Evolutionary conservation across 805 yeast species (phyloP), one percentile per base, ranked within the genome.

Genomic region (Kluyveromyces starmeri): DNA sequence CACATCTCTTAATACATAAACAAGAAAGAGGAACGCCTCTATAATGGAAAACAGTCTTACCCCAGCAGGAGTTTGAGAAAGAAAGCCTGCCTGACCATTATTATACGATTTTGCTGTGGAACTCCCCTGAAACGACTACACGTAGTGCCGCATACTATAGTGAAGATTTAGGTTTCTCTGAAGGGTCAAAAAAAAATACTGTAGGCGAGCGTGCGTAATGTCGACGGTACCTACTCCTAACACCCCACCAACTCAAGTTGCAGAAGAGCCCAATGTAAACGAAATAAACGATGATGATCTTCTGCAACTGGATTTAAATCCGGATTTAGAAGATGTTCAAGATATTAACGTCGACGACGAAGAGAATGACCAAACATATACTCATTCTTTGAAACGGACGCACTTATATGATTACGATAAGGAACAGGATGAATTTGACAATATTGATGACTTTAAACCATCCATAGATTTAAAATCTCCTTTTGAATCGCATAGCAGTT

Each of bases 361-460:
- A 14, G 18, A 15, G 5, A 20, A 30, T 30, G 23, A 18, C n/a
- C n/a, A n/a, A 7, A 12, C 16, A 9, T 5, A 7, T 10, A 7
- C 28, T 7, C 18, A 10, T 9, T 9, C 28, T 13, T 6, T 26
- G 17, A 28, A 28, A 28, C 20, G 31, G 5, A 16, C 13, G 6
- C 24, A 9, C 16, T 15, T 16, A 17, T n/a, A n/a, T n/a, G 40
- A 40, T n/a, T 41, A 36, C 11, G 38, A 40, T 18, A 37, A 39
- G 5, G 39, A 36, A 12, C 39, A 38, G 16, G 32, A 30, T 9
- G 33, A 37, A 25, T 53, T 45, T 28, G 61, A 56, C 34, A 45
- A 48, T 31, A 41, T 44, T 2, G 56, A 53, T 17, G 60, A 55
- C 38, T 56, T 50, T 26, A 43, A 42, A 37, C 61, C 61, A 4